Conservation (phyloP, 345 rosid genomes). For the Raphanus sativus region DNA sequence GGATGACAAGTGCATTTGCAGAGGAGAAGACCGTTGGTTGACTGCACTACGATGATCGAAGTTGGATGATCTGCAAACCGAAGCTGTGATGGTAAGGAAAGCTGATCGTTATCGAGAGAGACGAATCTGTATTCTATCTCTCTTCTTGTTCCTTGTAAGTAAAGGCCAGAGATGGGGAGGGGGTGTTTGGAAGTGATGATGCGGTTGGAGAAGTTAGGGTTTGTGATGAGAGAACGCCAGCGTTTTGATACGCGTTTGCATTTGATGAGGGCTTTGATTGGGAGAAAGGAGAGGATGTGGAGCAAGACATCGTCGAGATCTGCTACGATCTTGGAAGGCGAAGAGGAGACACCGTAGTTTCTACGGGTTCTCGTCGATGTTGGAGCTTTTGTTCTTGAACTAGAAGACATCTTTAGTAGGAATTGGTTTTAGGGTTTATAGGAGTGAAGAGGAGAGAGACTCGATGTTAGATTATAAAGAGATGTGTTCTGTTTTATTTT, state of each 20-base stretch:
- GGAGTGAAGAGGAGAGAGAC: background rate
- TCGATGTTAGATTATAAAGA: background rate
- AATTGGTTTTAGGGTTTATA: background rate
- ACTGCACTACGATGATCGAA: constrained; percentile 40
- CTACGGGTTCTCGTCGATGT: constrained; percentile 7
- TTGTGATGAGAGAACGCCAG: constrained; percentile 44
- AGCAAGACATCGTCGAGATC: constrained; percentile 32
- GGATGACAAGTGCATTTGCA: constrained; percentile 32
- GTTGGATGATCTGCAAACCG: constrained; percentile 32
- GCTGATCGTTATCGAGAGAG: constrained; percentile 6
- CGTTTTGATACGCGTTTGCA: constrained; percentile 38
- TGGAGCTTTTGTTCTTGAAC: constrained; percentile 28
- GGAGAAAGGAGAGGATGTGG: constrained; percentile 31
- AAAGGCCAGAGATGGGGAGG: constrained; percentile 21
- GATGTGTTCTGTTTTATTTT: constrained; percentile 10
- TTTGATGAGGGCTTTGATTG: constrained; percentile 23
- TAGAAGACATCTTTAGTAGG: background rate
- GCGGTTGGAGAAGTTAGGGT: constrained; percentile 22
- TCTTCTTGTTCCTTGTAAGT: background rate
- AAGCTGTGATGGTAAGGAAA: constrained; percentile 10
- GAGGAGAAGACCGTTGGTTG: constrained; percentile 57
- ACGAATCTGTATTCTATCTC: background rate
- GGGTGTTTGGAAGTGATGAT: constrained; percentile 4
- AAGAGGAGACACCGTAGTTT: constrained; percentile 1
- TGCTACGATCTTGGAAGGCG: constrained; percentile 21